Evolutionary conservation across 352 stramenopile species (phyloP).

Genomic region (Phytophthora palmivora): DNA sequence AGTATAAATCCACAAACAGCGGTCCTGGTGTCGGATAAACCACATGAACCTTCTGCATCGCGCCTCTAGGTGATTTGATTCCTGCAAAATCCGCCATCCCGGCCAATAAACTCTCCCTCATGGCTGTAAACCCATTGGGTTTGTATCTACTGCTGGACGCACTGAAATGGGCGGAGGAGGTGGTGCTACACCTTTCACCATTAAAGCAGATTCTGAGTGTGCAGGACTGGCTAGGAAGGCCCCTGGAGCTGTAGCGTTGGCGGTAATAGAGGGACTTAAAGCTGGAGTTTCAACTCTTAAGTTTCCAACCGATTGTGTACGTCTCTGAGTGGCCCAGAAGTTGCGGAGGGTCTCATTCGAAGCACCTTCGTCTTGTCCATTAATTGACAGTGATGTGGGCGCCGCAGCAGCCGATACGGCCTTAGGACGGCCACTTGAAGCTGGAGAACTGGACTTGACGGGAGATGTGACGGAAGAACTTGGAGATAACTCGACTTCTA

Average conservation of each 20-base stretch:
- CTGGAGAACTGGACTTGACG: conserved; percentile 9
- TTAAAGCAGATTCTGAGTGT: conserved; percentile 42
- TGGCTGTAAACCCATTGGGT: conserved; percentile 47
- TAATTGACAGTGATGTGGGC: conserved; percentile 2
- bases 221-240: conserved; percentile 20
- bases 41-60: conserved; percentile 44
- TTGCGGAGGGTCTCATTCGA: conserved; percentile 6
- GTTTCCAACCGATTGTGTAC: conserved; percentile 63
- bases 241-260: conserved; percentile 15
- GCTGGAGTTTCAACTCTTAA: conserved; percentile 26
- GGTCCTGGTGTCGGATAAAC: conserved; percentile 57
- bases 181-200: conserved; percentile 3
- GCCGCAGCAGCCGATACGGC: conserved; percentile 22
- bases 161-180: conserved; percentile 35
- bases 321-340: conserved; percentile 41
- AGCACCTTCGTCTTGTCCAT: conserved; percentile 8
- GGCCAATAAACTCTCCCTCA: conserved; percentile 58
- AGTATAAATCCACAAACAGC: conserved; percentile 82
- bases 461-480: neutral
- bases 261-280: neutral
- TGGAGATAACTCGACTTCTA: conserved; percentile 40
- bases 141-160: conserved; percentile 21
- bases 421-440: conserved; percentile 22
- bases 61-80: conserved; percentile 31
- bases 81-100: conserved; percentile 39